phyloP scores from a whole-genome alignment of 1,284 basidiomycete species.

The Leucoagaricus sp. region DNA sequence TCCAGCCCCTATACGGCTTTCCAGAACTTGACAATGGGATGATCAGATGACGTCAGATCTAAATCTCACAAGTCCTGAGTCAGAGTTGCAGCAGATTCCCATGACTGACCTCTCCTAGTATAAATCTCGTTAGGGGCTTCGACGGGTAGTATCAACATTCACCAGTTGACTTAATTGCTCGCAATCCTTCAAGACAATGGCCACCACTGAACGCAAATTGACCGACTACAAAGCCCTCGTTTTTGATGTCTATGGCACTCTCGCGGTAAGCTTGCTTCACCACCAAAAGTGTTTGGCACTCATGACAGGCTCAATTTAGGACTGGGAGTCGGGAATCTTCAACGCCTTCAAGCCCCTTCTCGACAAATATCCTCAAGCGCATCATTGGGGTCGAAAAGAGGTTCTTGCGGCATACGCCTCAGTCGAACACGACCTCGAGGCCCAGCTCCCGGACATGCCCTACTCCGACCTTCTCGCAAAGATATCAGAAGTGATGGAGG shows the following conservation, averaged over 20 bases:
- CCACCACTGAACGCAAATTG: slow-evolving; percentile 24
- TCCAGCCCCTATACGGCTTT: too few relatives aligned
- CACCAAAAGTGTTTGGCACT: background rate
- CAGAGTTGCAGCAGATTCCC: too few relatives aligned
- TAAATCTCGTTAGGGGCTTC: too few relatives aligned
- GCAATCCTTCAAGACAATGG: background rate
- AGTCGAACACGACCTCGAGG: slow-evolving; percentile 60
- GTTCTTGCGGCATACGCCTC: slow-evolving; percentile 52
- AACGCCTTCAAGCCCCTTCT: slow-evolving; percentile 54
- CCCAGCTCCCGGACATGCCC: slow-evolving; percentile 54
- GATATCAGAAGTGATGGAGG: slow-evolving; percentile 48
- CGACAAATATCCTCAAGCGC: slow-evolving; percentile 38
- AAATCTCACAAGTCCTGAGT: too few relatives aligned
- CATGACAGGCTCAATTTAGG: slow-evolving; percentile 38
- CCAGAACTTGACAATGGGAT: too few relatives aligned
- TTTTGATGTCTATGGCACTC: slow-evolving; percentile 74
- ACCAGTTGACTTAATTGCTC: too few relatives aligned
- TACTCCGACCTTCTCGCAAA: slow-evolving; percentile 62
- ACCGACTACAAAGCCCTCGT: slow-evolving; percentile 52
- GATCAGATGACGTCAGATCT: too few relatives aligned
- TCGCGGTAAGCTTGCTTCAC: slow-evolving; percentile 42
- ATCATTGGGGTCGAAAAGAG: slow-evolving; percentile 51
- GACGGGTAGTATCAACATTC: too few relatives aligned
- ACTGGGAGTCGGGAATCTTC: slow-evolving; percentile 73
- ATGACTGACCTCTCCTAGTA: too few relatives aligned